Evolutionary conservation across 257 asterid species (phyloP).

Genomic region (Salvia hispanica): DNA sequence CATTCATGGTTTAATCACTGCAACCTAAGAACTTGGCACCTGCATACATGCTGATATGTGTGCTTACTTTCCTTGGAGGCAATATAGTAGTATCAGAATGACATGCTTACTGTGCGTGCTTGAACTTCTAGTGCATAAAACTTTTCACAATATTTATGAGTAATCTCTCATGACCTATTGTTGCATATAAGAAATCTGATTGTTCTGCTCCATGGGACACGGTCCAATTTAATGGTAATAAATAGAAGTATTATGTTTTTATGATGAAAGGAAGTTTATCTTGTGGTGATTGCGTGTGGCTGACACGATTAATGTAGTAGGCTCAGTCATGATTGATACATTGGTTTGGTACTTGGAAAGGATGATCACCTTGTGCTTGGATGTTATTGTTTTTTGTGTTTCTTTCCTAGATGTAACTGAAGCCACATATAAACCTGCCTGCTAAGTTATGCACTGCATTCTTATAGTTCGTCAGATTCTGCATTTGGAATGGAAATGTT

Average conservation of each 20-base stretch:
- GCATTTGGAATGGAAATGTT: conserved; percentile 97
- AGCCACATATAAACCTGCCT: conserved; percentile 39
- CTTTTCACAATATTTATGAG: background rate
- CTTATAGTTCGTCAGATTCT: conserved; percentile 90
- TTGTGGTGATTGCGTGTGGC: background rate
- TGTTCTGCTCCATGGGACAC: background rate
- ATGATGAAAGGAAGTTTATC: background rate
- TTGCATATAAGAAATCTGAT: background rate
- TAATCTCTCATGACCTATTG: background rate
- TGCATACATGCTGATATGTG: conserved; percentile 18
- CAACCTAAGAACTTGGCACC: background rate
- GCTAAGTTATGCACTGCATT: conserved; percentile 65
- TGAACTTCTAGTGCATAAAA: background rate
- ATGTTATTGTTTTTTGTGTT: conserved; percentile 36
- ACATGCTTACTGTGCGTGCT: background rate
- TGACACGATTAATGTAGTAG: background rate
- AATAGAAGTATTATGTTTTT: background rate
- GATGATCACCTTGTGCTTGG: conserved; percentile 34
- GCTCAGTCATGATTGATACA: conserved; percentile 21
- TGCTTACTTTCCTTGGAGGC: conserved; percentile 6
- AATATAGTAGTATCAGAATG: background rate
- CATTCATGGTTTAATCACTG: background rate
- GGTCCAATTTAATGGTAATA: too few species aligned
- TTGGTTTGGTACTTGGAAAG: conserved; percentile 19
- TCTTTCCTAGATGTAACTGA: conserved; percentile 42